These are phyloP conservation scores for Trypanosoma vivax DNA, from an alignment of 208 protist genomes.

Conservation along the genomic window DNA sequence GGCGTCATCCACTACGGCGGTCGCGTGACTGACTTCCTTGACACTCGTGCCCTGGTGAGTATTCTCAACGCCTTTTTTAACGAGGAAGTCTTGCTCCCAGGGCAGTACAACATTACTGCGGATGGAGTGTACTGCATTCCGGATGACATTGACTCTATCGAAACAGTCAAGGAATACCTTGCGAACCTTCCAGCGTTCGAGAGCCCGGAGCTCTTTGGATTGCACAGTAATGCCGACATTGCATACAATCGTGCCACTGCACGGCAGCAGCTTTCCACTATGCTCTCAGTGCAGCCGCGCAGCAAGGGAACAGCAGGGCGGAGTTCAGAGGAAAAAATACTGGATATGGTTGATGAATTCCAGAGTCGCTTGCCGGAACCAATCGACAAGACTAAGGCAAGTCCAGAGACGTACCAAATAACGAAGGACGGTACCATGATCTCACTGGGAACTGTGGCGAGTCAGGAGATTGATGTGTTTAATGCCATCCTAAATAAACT, in stretches of 20 bases:
- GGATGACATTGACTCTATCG: conserved; percentile 53
- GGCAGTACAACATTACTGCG: conserved; percentile 69
- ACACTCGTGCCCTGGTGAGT: conserved; percentile 73
- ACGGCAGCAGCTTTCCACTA: conserved; percentile 70
- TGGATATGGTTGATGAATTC: conserved; percentile 76
- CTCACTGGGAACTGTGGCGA: conserved; percentile 84
- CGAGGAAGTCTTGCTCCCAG: conserved; percentile 41
- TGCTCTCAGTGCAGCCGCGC: conserved; percentile 90
- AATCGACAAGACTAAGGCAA: conserved; percentile 78
- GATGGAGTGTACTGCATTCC: conserved; percentile 87
- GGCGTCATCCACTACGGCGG: conserved; percentile 95
- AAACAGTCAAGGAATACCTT: conserved; percentile 64
- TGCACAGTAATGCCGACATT: conserved; percentile 95
- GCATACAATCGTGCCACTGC: conserved; percentile 89
- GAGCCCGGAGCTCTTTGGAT: conserved; percentile 92
- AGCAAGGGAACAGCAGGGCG: conserved; percentile 43
- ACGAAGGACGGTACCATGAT: conserved; percentile 84
- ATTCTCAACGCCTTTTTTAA: conserved; percentile 78
- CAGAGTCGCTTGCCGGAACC: conserved; percentile 54
- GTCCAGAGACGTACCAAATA: conserved; percentile 82
- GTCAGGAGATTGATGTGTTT: conserved; percentile 90
- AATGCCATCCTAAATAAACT: conserved; percentile 80
- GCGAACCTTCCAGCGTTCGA: conserved; percentile 88
- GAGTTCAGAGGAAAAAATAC: conserved; percentile 69
- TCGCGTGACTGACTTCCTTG: conserved; percentile 91